Conservation (phyloP, 805 yeast genomes). For the Barnettozyma populi region DNA sequence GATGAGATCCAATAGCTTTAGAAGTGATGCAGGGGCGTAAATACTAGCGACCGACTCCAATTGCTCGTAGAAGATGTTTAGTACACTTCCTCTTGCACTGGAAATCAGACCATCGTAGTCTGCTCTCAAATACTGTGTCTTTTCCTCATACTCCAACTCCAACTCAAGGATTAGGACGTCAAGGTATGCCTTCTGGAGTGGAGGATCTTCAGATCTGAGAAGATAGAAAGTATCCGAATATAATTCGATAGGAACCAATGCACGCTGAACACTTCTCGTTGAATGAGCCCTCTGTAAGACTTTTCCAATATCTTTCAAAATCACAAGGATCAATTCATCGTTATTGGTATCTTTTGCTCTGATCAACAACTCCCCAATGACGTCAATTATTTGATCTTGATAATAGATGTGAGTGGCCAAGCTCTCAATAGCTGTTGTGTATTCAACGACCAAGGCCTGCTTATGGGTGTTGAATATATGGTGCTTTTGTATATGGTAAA, state of each 20-base stretch:
- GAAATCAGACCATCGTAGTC: conserved; percentile 19
- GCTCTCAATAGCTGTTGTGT: conserved; percentile 57
- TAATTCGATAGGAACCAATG: conserved; percentile 21
- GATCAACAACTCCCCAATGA: conserved; percentile 60
- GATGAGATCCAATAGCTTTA: conserved; percentile 17
- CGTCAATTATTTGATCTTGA: conserved; percentile 80
- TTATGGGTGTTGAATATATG: conserved; percentile 22
- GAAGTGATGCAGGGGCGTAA: conserved; percentile 4
- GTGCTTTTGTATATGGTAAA: conserved; percentile 44
- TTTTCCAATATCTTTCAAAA: conserved; percentile 16
- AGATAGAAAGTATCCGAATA: conserved; percentile 20
- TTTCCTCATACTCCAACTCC: conserved; percentile 16
- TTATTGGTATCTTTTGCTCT: conserved; percentile 28
- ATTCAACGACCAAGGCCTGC: conserved; percentile 34
- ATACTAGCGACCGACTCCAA: conserved; percentile 12
- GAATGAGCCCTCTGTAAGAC: conserved; percentile 15
- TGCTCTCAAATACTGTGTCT: conserved; percentile 9
- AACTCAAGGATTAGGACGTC: conserved; percentile 16
- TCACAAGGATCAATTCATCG: conserved; percentile 4
- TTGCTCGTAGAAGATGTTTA: conserved; percentile 21
- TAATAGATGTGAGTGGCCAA: conserved; percentile 77
- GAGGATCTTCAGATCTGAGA: conserved; percentile 7
- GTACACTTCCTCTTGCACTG: conserved; percentile 14
- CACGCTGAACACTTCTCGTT: conserved; percentile 20
- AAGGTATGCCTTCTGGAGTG: conserved; percentile 16